Evolutionary conservation across 169 alveolate species (phyloP), one percentile per base, ranked within the genome.

Genomic region (Plasmodium gonderi): DNA sequence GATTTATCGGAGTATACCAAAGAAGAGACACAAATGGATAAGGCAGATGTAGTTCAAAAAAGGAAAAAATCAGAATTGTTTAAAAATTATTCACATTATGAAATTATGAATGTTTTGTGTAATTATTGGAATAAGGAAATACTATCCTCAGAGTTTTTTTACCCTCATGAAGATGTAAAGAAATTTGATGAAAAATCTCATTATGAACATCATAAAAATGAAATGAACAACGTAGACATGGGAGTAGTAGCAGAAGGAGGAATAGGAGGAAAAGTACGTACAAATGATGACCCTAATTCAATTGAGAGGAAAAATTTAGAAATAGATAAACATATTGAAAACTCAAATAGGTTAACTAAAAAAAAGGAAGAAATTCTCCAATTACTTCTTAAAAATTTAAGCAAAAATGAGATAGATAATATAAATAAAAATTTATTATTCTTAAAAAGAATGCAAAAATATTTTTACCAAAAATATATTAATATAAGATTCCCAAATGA

Each of bases 391-490:
- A 3, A 64, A 40, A 80, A 64, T 33, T 0, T 77, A 42, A 33
- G 31, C 23, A 38, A 26, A 9, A 38, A 80, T 11, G 38, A 31
- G n/a, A 23, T 60, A 80, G 44, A 45, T 31, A 54, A 44, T 42
- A 82, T 82, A 23, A 40, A 31, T 45, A 82, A 82, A 82, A 82
- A 82, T 82, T n/a, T 82, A 47, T 44, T 75, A 31, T 82, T 82
- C 38, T 17, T 82, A 26, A 82, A 82, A 82, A 82, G 77, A 69
- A 82, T 82, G 72, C 92, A 82, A 82, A 60, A 82, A 82, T 82
- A 82, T 69, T 82, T 82, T 49, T 82, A 68, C 40, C 42, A 67
- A 75, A 82, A 82, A 49, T 82, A 82, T 82, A 82, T 82, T 82
- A 29, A 82, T 12, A 82, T 82, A 14, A 82, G 60, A 82, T 82